Evolutionary conservation across 495 filamentous ascomycete genomes (phyloP).

Genomic region (Penicillium argentinense): DNA sequence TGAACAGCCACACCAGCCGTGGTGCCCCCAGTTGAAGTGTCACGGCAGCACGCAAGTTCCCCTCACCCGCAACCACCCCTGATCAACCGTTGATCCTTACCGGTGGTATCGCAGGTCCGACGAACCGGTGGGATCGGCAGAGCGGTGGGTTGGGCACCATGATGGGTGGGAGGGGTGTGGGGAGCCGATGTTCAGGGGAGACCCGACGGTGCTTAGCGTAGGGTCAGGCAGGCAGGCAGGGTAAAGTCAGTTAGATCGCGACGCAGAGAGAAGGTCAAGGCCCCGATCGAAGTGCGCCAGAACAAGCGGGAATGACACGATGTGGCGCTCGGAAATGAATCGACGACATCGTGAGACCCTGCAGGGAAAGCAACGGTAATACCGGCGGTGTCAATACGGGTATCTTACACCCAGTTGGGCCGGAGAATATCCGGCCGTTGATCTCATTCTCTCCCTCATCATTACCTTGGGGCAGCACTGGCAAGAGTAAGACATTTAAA

Average conservation of each 20-base stretch:
- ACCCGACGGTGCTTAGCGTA: no score
- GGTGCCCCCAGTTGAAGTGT: not conserved
- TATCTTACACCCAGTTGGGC: no score
- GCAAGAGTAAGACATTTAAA: no score
- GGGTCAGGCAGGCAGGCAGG: no score
- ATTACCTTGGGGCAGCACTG: no score
- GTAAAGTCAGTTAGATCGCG: no score
- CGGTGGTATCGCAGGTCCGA: conserved; percentile 3
- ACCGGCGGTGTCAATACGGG: not conserved
- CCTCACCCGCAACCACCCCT: conserved; percentile 14
- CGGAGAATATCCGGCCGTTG: conserved; percentile 10
- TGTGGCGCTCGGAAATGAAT: no score
- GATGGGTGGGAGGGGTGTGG: conserved; percentile 13
- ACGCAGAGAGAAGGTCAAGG: no score
- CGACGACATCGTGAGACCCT: no score
- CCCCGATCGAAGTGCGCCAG: no score
- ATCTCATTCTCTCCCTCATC: no score
- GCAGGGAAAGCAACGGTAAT: not conserved
- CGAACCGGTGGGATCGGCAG: conserved; percentile 25
- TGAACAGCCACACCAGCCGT: conserved; percentile 5
- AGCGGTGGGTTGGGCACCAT: conserved; percentile 1
- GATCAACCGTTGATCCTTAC: conserved; percentile 27
- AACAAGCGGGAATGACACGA: not conserved
- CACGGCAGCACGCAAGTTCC: conserved; percentile 9
- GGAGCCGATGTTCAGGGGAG: conserved; percentile 1